Conservation (phyloP, 495 filamentous ascomycete species). For the Penicillium canariense region DNA sequence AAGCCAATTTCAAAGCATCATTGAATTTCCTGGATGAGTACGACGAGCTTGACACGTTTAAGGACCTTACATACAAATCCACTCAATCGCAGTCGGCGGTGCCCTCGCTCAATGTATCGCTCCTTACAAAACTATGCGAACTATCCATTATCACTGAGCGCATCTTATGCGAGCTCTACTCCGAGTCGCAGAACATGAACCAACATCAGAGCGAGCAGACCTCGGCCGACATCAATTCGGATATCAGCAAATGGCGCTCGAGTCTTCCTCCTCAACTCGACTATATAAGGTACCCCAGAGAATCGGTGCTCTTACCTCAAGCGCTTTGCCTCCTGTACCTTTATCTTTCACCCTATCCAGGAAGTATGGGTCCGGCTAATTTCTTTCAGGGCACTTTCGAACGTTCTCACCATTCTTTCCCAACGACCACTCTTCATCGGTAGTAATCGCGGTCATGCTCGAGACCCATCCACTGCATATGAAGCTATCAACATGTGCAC, state of each 20-base stretch:
- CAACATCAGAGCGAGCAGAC: constrained; percentile 15
- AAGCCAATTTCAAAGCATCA: constrained; percentile 28
- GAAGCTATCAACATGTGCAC: constrained; percentile 31
- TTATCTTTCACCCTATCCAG: background rate
- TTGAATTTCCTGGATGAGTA: constrained; percentile 32
- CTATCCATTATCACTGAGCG: constrained; percentile 32
- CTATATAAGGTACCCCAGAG: constrained; percentile 18
- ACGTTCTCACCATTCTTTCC: constrained; percentile 29
- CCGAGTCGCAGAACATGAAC: constrained; percentile 23
- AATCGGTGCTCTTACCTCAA: constrained; percentile 20
- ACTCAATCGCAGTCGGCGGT: constrained; percentile 4
- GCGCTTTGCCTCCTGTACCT: constrained; percentile 29
- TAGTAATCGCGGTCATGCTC: constrained; percentile 5
- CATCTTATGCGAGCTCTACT: constrained; percentile 31
- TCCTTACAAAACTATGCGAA: constrained; percentile 31
- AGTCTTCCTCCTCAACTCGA: constrained; percentile 25
- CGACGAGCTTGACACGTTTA: constrained; percentile 34
- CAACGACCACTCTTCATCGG: constrained; percentile 28
- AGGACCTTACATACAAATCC: constrained; percentile 24
- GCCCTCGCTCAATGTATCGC: constrained; percentile 30
- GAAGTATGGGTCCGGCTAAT: background rate
- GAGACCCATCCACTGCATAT: constrained; percentile 20
- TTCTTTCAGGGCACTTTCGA: constrained; percentile 27
- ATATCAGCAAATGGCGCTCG: constrained; percentile 25
- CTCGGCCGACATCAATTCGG: constrained; percentile 21